A percentile compares a stretch with the other conserved stretches of the same genome.
phyloP scores from a whole-genome alignment of 371 early-diverging fungal species.

The Rhizopus delemar region DNA sequence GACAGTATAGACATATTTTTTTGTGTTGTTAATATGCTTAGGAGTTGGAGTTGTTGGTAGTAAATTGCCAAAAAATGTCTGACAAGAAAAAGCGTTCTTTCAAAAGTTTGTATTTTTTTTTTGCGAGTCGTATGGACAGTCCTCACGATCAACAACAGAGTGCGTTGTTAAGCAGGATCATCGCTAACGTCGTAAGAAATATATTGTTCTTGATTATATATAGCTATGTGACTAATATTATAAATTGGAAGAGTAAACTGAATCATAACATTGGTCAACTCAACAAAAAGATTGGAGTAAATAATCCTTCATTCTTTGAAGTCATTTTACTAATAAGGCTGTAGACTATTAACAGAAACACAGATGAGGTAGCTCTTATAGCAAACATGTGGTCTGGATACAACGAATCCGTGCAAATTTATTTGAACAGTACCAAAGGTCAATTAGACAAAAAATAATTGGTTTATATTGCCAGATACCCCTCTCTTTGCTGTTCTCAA shows the following conservation, averaged over 20 bases:
- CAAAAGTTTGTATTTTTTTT: too few relatives aligned
- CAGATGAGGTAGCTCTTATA: slow-evolving; percentile 10
- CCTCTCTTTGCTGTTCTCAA: too few relatives aligned
- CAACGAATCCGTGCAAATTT: slow-evolving; percentile 27
- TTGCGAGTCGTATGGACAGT: slow-evolving; percentile 25
- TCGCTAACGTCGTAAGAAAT: slow-evolving; percentile 26
- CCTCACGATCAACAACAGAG: slow-evolving; percentile 40
- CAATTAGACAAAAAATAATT: slow-evolving; percentile 3
- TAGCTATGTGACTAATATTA: too few relatives aligned
- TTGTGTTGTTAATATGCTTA: too few relatives aligned
- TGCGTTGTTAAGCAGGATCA: slow-evolving; percentile 27
- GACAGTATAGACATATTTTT: too few relatives aligned
- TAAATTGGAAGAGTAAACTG: slow-evolving; percentile 23
- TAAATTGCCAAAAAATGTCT: too few relatives aligned
- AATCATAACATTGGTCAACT: slow-evolving; percentile 24
- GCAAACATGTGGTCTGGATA: slow-evolving; percentile 31
- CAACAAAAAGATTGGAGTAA: slow-evolving; percentile 29
- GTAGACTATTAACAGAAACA: slow-evolving; percentile 22
- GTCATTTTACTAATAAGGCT: not conserved
- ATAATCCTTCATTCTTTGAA: not conserved
- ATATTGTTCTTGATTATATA: too few relatives aligned
- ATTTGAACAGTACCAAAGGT: slow-evolving; percentile 24
- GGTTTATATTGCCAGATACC: not conserved
- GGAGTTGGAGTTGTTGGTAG: too few relatives aligned
- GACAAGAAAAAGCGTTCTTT: too few relatives aligned